Base-by-base conservation (phyloP, 768 basidiomycete genomes). In the Rhizopogon rudus region DNA sequence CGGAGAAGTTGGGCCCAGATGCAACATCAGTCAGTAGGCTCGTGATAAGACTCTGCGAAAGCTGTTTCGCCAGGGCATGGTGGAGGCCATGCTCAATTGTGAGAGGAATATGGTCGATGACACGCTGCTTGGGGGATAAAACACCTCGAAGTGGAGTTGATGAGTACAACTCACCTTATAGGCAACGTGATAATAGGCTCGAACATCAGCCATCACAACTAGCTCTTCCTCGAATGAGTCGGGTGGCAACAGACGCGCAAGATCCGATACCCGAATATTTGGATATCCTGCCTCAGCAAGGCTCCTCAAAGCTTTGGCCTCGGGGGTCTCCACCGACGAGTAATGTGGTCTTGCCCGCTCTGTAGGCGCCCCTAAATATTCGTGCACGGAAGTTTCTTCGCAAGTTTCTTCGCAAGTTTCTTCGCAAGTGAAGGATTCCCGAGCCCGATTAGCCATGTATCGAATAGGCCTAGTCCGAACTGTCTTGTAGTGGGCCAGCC, bases 91-190 rank as follows among this genome's bases (percentile, higher is more conserved):
- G 73, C 55, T 82, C 78, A 35, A 82, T 81, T 40, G 68, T 71
- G 8, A 78, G 65, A 1, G 84, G 82, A 25, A 84, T 48, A 40
- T 76, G 68, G 55, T 86, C 85, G 29, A 83, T 76, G 58, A 82
- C 68, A 10, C 82, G 77, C 84, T 86, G 52, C 1, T 25, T 40
- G 4, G 16, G 35, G 35, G 13, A 12, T 8, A 14, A 28, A 29
- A 41, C 17, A 17, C 35, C 37, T 7, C 55, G 41, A 29, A 29
- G 25, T 8, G 2, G 0, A 12, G 54, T 13, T 7, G 3, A 20
- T 41, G 71, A 29, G 14, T 9, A 8, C 14, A 14, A 51, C 66
- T 46, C 52, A 78, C 81, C 69, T 79, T 77, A 63, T 73, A 75
- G 0, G 80, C 72, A 1, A 80, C 75, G 48, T 79, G 72, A 63